Evolutionary conservation across 2,329 filamentous ascomycete genomes (phyloP), one percentile per base, ranked within the genome.

Genomic region (Epicoccum nigrum): DNA sequence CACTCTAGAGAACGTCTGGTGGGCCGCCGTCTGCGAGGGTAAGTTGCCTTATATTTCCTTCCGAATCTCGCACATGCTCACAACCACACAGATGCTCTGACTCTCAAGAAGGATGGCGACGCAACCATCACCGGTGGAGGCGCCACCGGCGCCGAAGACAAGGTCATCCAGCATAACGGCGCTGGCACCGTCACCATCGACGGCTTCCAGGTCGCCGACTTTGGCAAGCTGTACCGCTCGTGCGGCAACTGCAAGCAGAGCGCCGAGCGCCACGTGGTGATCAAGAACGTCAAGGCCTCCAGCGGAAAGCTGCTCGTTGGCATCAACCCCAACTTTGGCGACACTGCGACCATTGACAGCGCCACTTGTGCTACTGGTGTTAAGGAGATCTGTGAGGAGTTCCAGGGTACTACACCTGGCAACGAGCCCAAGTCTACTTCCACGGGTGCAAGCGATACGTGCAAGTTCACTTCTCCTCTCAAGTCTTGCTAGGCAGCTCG

Each of bases 261-360:
- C 12, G 64, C 70, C 50, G 69, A 70, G 30, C 72, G 77, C 35
- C 69, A 75, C 56, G 70, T 78, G 42, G 65, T 76, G 45, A 68
- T 80, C 42, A 64, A 75, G 58, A 73, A 74, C 56, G 65, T 76
- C 45, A 69, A 67, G 20, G 75, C 74, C 41, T 72, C 72, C 49
- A 63, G 67, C 28, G 63, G 69, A 45, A 77, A 77, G 40, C 62
- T 68, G 35, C 69, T 77, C 25, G 76, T 71, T 55, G 77, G 77
- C 38, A 79, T 80, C 64, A 80, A 80, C 70, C 71, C 70, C 46
- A 81, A 80, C 72, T 80, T 76, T 54, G 77, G 77, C 23, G 77
- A 79, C 60, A 78, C 74, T 1, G 75, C 75, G 40, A 74, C 63
- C 51, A 66, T 72, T 50, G 49, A 52, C 43, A 45, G 55, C 44